These are phyloP conservation scores for Cutaneotrichosporon dermatis DNA, from an alignment of 1,284 basidiomycete species.

Conservation along the genomic window DNA sequence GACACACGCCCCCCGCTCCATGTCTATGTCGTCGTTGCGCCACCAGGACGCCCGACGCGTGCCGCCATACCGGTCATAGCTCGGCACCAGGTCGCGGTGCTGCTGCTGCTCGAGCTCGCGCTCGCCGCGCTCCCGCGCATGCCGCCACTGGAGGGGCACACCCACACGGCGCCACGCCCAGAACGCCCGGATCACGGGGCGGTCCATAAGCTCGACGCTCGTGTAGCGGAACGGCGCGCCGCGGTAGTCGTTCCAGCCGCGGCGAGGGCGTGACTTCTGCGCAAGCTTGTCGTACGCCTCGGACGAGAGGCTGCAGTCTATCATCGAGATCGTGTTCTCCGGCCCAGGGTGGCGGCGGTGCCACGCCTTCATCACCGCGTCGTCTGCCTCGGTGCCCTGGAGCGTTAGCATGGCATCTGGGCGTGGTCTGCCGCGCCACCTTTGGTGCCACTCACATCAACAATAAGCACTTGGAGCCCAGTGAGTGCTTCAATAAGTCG, in stretches of 20 bases:
- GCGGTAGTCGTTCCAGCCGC: conserved; percentile 66
- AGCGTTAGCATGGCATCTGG: neutral
- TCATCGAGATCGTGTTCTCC: conserved; percentile 53
- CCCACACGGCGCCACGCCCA: conserved; percentile 81
- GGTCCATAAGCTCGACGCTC: conserved; percentile 16
- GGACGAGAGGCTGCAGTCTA: conserved; percentile 73
- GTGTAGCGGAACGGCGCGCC: conserved; percentile 50
- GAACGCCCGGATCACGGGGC: conserved; percentile 74
- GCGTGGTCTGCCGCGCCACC: too few relatives aligned
- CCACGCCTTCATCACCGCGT: conserved; percentile 63
- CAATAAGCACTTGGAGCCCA: conserved; percentile 63
- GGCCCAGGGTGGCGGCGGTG: conserved; percentile 50
- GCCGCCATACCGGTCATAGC: conserved; percentile 2
- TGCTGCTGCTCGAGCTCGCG: neutral
- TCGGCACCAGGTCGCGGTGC: neutral
- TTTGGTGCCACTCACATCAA: conserved; percentile 58
- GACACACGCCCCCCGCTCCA: conserved; percentile 18
- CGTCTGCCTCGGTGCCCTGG: conserved; percentile 64
- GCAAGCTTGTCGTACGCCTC: conserved; percentile 55
- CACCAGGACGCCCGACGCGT: conserved; percentile 3
- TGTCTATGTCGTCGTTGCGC: conserved; percentile 11
- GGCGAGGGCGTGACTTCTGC: conserved; percentile 59
- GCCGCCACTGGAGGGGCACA: conserved; percentile 28
- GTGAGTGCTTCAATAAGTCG: conserved; percentile 63
- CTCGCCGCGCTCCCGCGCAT: conserved; percentile 21